Base-by-base conservation (phyloP, 805 yeast species). In the Sugiyamaella americana region DNA sequence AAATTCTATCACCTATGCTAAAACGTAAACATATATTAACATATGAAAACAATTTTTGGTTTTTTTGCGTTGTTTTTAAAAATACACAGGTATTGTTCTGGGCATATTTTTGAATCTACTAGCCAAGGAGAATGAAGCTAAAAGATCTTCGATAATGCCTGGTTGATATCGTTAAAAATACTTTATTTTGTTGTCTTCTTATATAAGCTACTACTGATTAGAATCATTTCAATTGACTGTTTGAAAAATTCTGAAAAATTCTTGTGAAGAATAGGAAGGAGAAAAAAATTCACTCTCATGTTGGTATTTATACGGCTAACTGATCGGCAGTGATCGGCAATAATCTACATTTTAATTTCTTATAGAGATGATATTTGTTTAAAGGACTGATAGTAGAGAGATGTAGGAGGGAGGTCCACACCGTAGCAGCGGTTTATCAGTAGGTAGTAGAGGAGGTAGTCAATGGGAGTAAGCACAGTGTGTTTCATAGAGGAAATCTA, bases 61-160 rank as follows among this genome's bases (percentile, higher is more conserved):
- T 26, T 8, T 26, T 26, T 26, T n/a, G 32, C 32, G 32, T 26
- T 26, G 32, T 26, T 8, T 26, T n/a, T n/a, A 13, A 26, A 26
- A 26, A 26, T 26, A 26, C 32, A 13, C 8, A 13, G 32, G 32
- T 26, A 26, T 26, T 26, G 32, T 26, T 26, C 32, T 35, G 13
- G 38, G 38, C 38, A 35, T 35, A 35, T 19, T 35, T 35, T 35
- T 35, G 38, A 35, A 35, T 35, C 38, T 21, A 35, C 13, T 11
- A 35, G 38, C 38, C 38, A 35, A 35, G 21, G 38, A 35, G 21
- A 13, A 13, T 35, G 38, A 35, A 35, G 38, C 38, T 8, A 13
- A 19, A 16, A 21, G 38, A 35, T 35, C 38, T 35, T 35, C 38
- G 38, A 35, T 35, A 35, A 35, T 35, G 38, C 38, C 38, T n/a